Base-by-base conservation (phyloP, 164 flowering plant species). In the Annona squamosa region DNA sequence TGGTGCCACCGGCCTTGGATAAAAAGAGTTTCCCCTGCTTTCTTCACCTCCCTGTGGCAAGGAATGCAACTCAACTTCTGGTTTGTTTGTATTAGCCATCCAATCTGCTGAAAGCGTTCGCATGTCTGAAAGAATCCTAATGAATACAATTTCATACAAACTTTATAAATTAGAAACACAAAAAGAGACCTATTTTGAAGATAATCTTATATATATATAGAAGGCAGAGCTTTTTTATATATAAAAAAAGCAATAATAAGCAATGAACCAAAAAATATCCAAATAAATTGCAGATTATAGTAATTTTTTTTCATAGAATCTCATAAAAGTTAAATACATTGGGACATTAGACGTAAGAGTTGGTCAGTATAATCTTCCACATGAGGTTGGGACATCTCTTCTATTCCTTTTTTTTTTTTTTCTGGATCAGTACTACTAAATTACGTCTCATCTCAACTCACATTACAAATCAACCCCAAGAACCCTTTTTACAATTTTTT, bases 31-130 rank as follows among this genome's bases (percentile, higher is more conserved):
- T 47, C 79, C 91, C 79, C 80, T 85, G 83, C 85, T 85, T 79
- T 90, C 97, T 82, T 93, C 97, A 77, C 91, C 90, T 59, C 91
- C 90, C 81, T 89, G 97, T 47, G 86, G 90, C 69, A 77, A 76
- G 67, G 92, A 77, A 67, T 84, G 97, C 61, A 85, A 73, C 57
- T 90, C 97, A 63, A 84, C 66, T 66, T 89, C 99, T 74, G 95
- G 85, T 81, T 84, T 88, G 90, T 83, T 90, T 61, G 94, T 86
- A 77, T 93, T 96, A 71, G 97, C 97, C 99, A 96, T 96, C 99
- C 99, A 96, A 79, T 96, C 99, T 46, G 99, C 98, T 79, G 99
- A 90, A 80, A 96, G 94, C 64, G 99, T 96, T 71, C 98, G 85
- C 99, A 96, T 96, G 81, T 96, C 99, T 82, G 98, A 91, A 80